Conservation (phyloP, 305 asterid genomes). For the Plantago coronopus region DNA sequence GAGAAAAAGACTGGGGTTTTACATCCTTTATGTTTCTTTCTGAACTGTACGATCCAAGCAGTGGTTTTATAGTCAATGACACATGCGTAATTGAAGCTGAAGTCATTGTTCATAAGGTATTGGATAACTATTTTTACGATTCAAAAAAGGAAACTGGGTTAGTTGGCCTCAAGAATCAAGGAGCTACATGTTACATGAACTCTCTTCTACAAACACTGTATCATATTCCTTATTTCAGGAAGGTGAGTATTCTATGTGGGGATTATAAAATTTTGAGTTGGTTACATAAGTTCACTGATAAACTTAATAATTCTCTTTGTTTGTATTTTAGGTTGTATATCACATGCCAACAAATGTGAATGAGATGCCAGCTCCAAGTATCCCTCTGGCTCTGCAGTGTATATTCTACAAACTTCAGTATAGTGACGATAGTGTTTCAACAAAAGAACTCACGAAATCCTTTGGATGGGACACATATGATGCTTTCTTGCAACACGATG, state of each 20-base stretch:
- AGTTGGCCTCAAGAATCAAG: constrained; percentile 63
- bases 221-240: constrained; percentile 61
- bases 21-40: constrained; percentile 50
- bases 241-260: constrained; percentile 38
- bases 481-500: constrained; percentile 60
- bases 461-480: constrained; percentile 65
- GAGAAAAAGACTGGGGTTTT: constrained; percentile 61
- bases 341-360: constrained; percentile 49
- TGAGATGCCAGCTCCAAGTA: constrained; percentile 54
- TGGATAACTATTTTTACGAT: constrained; percentile 42
- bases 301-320: constrained; percentile 21
- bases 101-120: constrained; percentile 37
- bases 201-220: constrained; percentile 58
- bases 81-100: constrained; percentile 53
- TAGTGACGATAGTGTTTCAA: constrained; percentile 41
- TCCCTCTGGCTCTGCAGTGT: constrained; percentile 60
- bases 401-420: constrained; percentile 58
- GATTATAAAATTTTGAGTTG: constrained; percentile 15
- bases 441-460: constrained; percentile 59
- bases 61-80: constrained; percentile 50
- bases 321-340: constrained; percentile 50
- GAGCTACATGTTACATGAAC: constrained; percentile 68
- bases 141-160: constrained; percentile 64
- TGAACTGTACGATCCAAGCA: constrained; percentile 46
- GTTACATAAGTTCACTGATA: constrained; percentile 10